These are phyloP conservation scores for Centaurea solstitialis DNA, from an alignment of 129 eudicot species.

Conservation along the genomic window DNA sequence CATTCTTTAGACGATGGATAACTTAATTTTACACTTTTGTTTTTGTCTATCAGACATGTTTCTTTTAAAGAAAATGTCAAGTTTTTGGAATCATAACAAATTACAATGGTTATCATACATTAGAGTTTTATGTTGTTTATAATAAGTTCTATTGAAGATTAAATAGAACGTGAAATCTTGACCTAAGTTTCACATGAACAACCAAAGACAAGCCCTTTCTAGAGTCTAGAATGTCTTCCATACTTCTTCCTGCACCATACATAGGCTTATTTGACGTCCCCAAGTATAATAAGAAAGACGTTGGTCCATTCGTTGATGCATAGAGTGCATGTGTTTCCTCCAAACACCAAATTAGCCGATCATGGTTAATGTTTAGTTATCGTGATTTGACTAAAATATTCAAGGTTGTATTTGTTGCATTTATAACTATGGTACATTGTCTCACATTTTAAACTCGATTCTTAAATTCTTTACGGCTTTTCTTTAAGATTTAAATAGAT, in stretches of 20 bases:
- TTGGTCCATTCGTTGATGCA: conserved; percentile 47
- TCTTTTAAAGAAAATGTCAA: neutral
- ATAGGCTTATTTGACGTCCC: conserved; percentile 70
- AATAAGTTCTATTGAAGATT: conserved; percentile 30
- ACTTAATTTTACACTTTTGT: neutral
- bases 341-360: neutral
- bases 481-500: too few species aligned
- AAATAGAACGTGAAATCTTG: conserved; percentile 54
- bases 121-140: conserved; percentile 55
- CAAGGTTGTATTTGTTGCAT: neutral
- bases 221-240: conserved; percentile 76
- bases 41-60: neutral
- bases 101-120: conserved; percentile 40
- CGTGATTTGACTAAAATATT: neutral
- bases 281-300: conserved; percentile 36
- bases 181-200: conserved; percentile 41
- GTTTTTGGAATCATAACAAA: conserved; percentile 12
- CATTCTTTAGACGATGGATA: neutral
- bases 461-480: neutral
- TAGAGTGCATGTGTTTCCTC: conserved; percentile 47
- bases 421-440: neutral
- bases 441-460: neutral
- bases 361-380: neutral
- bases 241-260: conserved; percentile 88
- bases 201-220: conserved; percentile 55